Percentiles rank a stretch among this genome's conserved stretches.
Conservation (phyloP, 164 flowering plant genomes). For the Vitis riparia region DNA sequence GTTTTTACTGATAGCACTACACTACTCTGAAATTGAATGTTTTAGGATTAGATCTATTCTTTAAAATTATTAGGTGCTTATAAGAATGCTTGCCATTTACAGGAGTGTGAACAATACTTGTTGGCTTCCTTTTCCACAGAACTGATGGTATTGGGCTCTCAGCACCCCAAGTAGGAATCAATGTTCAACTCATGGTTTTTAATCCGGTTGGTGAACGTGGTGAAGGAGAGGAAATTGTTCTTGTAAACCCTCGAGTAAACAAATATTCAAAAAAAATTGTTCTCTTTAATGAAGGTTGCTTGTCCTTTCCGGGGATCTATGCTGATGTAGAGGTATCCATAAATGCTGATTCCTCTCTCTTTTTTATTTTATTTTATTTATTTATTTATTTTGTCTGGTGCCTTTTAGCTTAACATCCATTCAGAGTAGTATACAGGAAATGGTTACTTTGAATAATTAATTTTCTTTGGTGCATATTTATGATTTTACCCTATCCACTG, state of each 20-base stretch:
- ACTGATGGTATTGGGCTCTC: constrained; percentile 99
- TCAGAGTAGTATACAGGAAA: background rate
- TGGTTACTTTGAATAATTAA: background rate
- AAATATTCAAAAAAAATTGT: constrained; percentile 62
- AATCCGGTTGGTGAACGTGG: constrained; percentile 87
- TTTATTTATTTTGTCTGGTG: background rate
- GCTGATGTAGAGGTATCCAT: constrained; percentile 79
- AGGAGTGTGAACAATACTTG: constrained; percentile 40
- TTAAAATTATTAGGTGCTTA: constrained; percentile 5
- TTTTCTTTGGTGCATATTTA: background rate
- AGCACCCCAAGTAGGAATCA: constrained; percentile 98
- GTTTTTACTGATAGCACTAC: no score
- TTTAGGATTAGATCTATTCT: background rate
- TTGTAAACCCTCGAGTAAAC: constrained; percentile 75
- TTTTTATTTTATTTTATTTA: background rate
- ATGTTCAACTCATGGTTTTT: constrained; percentile 94
- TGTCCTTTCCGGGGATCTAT: constrained; percentile 89
- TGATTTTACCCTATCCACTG: no score
- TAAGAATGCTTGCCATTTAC: constrained; percentile 25
- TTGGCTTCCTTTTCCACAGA: constrained; percentile 61
- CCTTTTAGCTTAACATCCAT: background rate
- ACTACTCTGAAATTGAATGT: no score
- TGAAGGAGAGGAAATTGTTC: constrained; percentile 92
- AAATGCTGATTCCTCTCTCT: background rate
- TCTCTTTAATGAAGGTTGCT: constrained; percentile 84